Conservation (phyloP, 345 rosid genomes). For the Triadica sebifera region DNA sequence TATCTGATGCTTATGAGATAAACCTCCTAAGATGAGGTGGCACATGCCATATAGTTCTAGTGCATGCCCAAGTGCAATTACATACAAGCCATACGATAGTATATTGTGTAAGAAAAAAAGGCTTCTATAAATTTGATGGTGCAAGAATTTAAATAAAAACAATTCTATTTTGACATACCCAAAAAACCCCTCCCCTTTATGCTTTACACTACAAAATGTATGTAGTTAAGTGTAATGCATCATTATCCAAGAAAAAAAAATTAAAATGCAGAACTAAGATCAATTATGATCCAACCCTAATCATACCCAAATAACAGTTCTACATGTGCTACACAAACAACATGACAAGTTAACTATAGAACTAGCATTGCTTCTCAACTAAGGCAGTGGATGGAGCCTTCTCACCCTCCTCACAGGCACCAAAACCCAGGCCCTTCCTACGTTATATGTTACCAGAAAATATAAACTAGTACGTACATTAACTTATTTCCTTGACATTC, state of each 20-base stretch:
- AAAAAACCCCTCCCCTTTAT: not conserved
- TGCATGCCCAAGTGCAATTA: too few species aligned
- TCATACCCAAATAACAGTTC: not conserved
- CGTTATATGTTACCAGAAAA: not conserved
- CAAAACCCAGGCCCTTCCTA: not conserved
- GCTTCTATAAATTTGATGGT: not conserved
- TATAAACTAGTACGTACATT: not conserved
- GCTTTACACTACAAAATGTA: not conserved
- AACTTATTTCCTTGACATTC: conserved; percentile 2
- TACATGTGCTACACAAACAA: not conserved
- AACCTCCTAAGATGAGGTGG: too few species aligned
- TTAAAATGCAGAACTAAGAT: too few species aligned
- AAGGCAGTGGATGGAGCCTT: not conserved
- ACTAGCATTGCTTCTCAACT: too few species aligned
- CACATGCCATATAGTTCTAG: too few species aligned
- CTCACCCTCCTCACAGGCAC: not conserved
- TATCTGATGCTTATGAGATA: too few species aligned
- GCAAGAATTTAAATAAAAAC: not conserved
- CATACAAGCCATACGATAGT: too few species aligned
- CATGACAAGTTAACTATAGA: too few species aligned
- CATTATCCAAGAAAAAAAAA: not conserved
- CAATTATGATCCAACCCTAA: too few species aligned
- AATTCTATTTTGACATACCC: not conserved
- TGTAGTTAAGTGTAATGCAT: not conserved
- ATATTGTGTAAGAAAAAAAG: too few species aligned